phyloP scores from a whole-genome alignment of 2,329 filamentous ascomycete species.

The Talaromyces sp. region DNA sequence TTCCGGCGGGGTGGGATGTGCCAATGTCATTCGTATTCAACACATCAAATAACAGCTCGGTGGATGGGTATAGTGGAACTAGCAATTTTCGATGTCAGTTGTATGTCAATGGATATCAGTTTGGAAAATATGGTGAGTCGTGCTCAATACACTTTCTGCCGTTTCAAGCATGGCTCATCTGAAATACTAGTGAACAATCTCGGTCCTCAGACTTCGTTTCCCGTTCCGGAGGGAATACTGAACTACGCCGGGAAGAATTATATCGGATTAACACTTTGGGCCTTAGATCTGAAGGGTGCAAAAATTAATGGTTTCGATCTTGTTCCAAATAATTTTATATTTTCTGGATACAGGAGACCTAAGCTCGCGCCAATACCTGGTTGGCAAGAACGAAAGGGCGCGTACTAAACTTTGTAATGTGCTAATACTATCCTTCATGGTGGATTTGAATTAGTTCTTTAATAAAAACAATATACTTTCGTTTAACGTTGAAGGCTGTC shows the following conservation, averaged over 20 bases:
- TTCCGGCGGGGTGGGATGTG: neutral
- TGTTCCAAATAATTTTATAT: neutral
- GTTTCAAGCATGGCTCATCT: neutral
- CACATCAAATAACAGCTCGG: neutral
- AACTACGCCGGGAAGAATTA: slow-evolving; percentile 67
- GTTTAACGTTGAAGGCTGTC: too few relatives aligned
- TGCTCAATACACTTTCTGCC: neutral
- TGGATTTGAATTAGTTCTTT: too few relatives aligned
- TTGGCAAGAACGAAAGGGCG: too few relatives aligned
- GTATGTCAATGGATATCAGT: slow-evolving; percentile 73
- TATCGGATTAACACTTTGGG: slow-evolving; percentile 64
- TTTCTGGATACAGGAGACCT: neutral
- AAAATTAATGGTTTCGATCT: slow-evolving; percentile 41
- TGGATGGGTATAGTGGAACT: neutral
- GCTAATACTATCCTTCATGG: too few relatives aligned
- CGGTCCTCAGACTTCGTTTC: slow-evolving; percentile 66
- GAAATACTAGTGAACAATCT: slow-evolving; percentile 51
- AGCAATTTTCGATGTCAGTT: slow-evolving; percentile 55
- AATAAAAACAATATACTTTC: too few relatives aligned
- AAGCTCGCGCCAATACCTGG: too few relatives aligned
- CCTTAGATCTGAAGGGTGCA: slow-evolving; percentile 53
- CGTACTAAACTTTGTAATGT: too few relatives aligned
- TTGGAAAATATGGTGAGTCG: slow-evolving; percentile 50
- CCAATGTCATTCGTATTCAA: slow-evolving; percentile 1
- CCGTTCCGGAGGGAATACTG: slow-evolving; percentile 67